Base-by-base conservation (phyloP, 768 basidiomycete species). In the Boletus huronensis region DNA sequence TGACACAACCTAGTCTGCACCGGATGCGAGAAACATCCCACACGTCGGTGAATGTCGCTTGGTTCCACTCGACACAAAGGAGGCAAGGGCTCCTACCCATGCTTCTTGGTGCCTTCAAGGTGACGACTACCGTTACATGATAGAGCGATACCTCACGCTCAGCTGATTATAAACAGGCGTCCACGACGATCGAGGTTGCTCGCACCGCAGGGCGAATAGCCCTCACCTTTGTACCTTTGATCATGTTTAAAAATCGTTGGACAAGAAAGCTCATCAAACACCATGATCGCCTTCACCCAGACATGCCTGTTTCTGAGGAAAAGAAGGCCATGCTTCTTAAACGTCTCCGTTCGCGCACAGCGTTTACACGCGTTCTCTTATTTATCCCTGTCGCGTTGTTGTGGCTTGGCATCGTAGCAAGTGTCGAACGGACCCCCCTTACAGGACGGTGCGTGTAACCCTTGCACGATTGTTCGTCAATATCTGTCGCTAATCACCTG, bases 341-440 rank as follows among this genome's bases (percentile, higher is more conserved):
- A 58, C 70, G 69, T 21, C 77, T 87, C 41, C 75, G 80, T 42
- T 68, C 72, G 29, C 73, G 78, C 50, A 85, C 80, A 1, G 60
- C 75, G 29, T 44, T 82, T 16, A 73, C 84, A 48, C 81, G 82
- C 49, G 50, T 79, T 26, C 76, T 91, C 21, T 65, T 90, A 44
- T 72, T 85, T 39, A 73, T 84, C 32, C 91, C 91, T 1, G 70
- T 79, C 19, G 60, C 75, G 11, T 66, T 90, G 23, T 82, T 92
- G 64, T 84, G 81, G 79, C 74, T 81, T 2, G 87, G 87, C 2
- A 79, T 91, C 47, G 53, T 90, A 3, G 88, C 87, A 3, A 87
- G 87, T 58, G 61, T 85, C 53, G 91, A 93, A 68, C 75, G 79
- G 62, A 90, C 91, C 6, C 91, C 91, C 3, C 73, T 93, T 50